Conservation (phyloP, 2,329 filamentous ascomycete species). For the Pseudogymnoascus sp. region DNA sequence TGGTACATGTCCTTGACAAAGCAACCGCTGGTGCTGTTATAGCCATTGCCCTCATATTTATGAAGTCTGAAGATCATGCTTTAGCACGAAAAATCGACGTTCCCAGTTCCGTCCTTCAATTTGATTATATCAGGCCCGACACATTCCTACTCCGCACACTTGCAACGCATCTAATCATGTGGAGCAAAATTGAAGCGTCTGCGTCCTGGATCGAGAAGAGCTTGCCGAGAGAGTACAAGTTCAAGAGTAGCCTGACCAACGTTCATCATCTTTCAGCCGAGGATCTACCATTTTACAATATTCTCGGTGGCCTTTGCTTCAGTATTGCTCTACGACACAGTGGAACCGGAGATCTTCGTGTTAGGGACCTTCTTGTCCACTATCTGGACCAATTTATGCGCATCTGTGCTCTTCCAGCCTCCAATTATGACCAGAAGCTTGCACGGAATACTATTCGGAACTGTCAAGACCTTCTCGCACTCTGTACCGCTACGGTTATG, state of each 20-base stretch:
- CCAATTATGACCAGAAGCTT: constrained; percentile 71
- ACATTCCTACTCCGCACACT: constrained; percentile 84
- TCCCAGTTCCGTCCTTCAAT: constrained; percentile 81
- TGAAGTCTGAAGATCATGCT: constrained; percentile 87
- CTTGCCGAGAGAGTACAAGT: constrained; percentile 62
- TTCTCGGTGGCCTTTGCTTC: constrained; percentile 82
- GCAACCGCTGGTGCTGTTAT: constrained; percentile 90
- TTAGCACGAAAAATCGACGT: constrained; percentile 89
- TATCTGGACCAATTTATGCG: constrained; percentile 84
- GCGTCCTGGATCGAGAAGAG: constrained; percentile 68
- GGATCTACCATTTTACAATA: constrained; percentile 88
- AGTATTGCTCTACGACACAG: constrained; percentile 66
- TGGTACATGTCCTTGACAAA: constrained; percentile 87
- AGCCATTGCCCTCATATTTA: constrained; percentile 84
- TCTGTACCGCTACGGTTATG: constrained; percentile 85
- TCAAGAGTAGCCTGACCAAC: constrained; percentile 50
- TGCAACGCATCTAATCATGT: constrained; percentile 85
- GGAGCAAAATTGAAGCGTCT: constrained; percentile 70
- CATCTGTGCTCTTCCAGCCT: constrained; percentile 53
- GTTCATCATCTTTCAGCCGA: constrained; percentile 62
- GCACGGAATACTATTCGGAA: constrained; percentile 77
- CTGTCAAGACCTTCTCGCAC: constrained; percentile 79
- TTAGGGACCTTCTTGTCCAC: constrained; percentile 72
- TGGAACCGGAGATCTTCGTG: constrained; percentile 60
- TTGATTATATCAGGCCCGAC: constrained; percentile 92